These are phyloP conservation scores for Fistulina hepatica DNA, from an alignment of 1,284 basidiomycete species.

Conservation along the genomic window DNA sequence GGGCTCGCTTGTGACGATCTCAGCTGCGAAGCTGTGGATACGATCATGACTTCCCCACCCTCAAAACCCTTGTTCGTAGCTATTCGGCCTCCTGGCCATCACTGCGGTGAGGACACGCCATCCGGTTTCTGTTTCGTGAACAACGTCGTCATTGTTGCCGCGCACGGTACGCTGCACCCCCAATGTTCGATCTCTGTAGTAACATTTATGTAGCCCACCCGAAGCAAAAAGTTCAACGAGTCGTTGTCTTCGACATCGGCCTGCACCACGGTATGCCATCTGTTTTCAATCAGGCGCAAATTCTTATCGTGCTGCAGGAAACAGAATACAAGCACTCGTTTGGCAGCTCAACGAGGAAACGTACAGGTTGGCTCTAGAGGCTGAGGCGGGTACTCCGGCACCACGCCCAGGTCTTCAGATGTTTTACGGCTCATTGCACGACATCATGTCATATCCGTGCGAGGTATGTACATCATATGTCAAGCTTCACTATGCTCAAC, in stretches of 20 bases:
- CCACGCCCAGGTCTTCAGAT: constrained; percentile 50
- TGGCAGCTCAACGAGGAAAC: constrained; percentile 92
- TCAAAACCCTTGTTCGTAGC: constrained; percentile 74
- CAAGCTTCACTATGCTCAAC: not conserved
- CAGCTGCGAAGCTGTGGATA: constrained; percentile 83
- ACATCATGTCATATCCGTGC: constrained; percentile 87
- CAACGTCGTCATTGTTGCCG: constrained; percentile 84
- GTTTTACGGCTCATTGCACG: constrained; percentile 86
- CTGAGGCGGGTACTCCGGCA: constrained; percentile 27
- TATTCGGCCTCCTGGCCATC: constrained; percentile 83
- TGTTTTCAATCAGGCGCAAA: not conserved
- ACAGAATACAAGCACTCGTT: constrained; percentile 85
- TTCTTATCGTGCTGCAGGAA: constrained; percentile 41
- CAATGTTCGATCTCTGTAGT: not conserved
- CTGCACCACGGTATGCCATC: constrained; percentile 69
- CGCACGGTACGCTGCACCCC: constrained; percentile 53
- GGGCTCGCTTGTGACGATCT: constrained; percentile 66
- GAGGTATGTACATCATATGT: too few relatives aligned
- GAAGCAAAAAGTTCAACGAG: constrained; percentile 65
- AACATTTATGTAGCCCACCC: constrained; percentile 84
- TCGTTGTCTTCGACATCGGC: constrained; percentile 89
- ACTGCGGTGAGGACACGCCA: constrained; percentile 81
- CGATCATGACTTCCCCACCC: constrained; percentile 28
- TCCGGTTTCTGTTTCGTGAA: constrained; percentile 93
- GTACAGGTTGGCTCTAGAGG: constrained; percentile 54